Evolutionary conservation across 1,284 basidiomycete genomes (phyloP).

Genomic region (Trametes polyzona): DNA sequence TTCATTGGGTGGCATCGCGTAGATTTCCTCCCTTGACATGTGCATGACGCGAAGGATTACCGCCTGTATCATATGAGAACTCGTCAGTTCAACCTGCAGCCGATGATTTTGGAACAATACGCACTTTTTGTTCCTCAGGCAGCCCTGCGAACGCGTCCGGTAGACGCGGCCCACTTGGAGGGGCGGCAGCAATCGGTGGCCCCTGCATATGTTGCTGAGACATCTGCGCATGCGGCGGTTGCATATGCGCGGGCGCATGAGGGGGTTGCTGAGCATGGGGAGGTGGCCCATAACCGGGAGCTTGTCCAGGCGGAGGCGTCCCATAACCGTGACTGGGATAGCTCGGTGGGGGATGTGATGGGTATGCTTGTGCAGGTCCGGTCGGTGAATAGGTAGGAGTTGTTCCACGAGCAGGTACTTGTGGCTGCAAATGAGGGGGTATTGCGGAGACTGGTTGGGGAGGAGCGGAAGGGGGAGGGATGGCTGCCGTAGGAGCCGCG

Average conservation of each 20-base stretch:
- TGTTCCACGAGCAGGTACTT: conserved; percentile 30
- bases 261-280: conserved; percentile 8
- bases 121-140: conserved; percentile 71
- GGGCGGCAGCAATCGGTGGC: conserved; percentile 12
- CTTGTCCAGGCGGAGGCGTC: conserved; percentile 19
- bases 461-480: conserved; percentile 28
- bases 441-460: conserved; percentile 29
- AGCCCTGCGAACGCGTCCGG: conserved; percentile 60
- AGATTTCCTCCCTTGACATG: conserved; percentile 74
- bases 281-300: conserved; percentile 10
- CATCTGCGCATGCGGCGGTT: conserved; percentile 24
- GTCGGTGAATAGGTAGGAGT: conserved; percentile 39
- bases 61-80: conserved; percentile 46
- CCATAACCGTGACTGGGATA: conserved; percentile 23
- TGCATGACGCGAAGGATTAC: conserved; percentile 68
- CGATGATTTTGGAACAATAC: conserved; percentile 28
- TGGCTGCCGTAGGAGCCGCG: conserved; percentile 31
- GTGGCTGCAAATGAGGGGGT: conserved; percentile 46
- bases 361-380: conserved; percentile 23
- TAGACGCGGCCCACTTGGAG: conserved; percentile 29
- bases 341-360: conserved; percentile 16
- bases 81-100: neutral
- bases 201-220: conserved; percentile 24
- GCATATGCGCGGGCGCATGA: conserved; percentile 17
- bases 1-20: conserved; percentile 60